phyloP scores from a whole-genome alignment of 1,284 basidiomycete genomes.

The Cryptococcus sp. region DNA sequence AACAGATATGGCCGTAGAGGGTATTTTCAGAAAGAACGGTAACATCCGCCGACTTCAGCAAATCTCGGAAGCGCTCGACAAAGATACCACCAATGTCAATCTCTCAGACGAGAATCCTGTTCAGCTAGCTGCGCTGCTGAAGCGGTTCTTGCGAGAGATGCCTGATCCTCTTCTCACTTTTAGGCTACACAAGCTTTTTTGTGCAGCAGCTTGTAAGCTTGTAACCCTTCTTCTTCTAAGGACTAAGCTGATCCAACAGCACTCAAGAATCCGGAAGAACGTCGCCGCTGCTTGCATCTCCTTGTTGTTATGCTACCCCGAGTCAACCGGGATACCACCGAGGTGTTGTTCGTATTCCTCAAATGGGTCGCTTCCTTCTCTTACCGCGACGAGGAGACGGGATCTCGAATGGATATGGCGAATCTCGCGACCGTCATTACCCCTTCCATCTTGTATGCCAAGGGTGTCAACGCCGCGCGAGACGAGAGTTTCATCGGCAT shows the following conservation, averaged over 20 bases:
- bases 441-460: slow-evolving; percentile 87
- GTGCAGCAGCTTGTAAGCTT: slow-evolving; percentile 75
- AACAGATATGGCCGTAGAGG: slow-evolving; percentile 94
- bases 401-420: slow-evolving; percentile 95
- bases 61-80: slow-evolving; percentile 86
- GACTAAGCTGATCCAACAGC: slow-evolving; percentile 50
- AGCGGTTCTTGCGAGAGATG: slow-evolving; percentile 94
- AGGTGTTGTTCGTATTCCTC: slow-evolving; percentile 95
- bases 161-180: slow-evolving; percentile 95
- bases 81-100: slow-evolving; percentile 84
- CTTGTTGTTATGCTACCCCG: slow-evolving; percentile 84
- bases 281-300: slow-evolving; percentile 79
- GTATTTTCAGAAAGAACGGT: slow-evolving; percentile 97
- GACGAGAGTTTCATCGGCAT: slow-evolving; percentile 94
- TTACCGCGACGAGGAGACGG: slow-evolving; percentile 95
- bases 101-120: slow-evolving; percentile 93
- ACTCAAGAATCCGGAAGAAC: slow-evolving; percentile 69
- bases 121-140: slow-evolving; percentile 91
- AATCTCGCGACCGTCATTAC: slow-evolving; percentile 98
- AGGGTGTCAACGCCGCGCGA: slow-evolving; percentile 77
- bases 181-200: slow-evolving; percentile 83
- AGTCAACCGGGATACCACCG: slow-evolving; percentile 92
- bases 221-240: background rate
- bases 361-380: slow-evolving; percentile 99
- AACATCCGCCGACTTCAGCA: slow-evolving; percentile 92